Base-by-base conservation (phyloP, 352 stramenopile genomes). In the Phytopythium chamaehyphon region DNA sequence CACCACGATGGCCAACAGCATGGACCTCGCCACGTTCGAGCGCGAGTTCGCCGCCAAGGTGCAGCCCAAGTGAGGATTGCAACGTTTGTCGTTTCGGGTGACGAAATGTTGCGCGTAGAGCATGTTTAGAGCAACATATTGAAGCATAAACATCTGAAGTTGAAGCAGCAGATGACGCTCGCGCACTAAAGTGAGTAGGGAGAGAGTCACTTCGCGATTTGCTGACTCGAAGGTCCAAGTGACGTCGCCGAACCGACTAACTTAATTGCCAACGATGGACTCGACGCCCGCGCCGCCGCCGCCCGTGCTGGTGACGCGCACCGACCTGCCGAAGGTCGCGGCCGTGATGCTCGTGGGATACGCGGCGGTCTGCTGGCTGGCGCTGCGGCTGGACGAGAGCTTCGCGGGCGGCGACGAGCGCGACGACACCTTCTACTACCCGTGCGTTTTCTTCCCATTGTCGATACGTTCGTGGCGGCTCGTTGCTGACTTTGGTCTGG, bases 1-100 rank as follows among this genome's bases (percentile, higher is more conserved):
- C 40, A 84, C 63, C 10, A 84, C 77, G 7, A 55, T 88, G 22
- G 81, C 81, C 50, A 95, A 95, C 64, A 84, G 78, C 57, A 91
- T 85, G 73, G 71, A 91, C 54, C 66, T 93, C 31, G 49, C 59
- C 21, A 55, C 42, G 12, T 91, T 77, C 59, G 62, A 74, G 52
- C 66, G 73, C 57, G 43, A 66, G 37, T 67, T 66, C 26, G 40
- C 43, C 12, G 1, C 16, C 9, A 35, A 60, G 46, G 56, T 71
- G 55, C 51, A 45, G 18, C 39, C 57, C 64, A 62, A 49, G 39
- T 51, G 18, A 46, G 28, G 9, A n/a, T 22, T 33, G 14, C 21
- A 11, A 18, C 11, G 9, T 33, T 33, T 33, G 28, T 33, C 28
- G 28, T 9, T 33, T 33, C 9, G 5, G 28, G 5, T 10, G 28